Base-by-base conservation (phyloP, 106 monocot species). In the Dendrobium nobile region DNA sequence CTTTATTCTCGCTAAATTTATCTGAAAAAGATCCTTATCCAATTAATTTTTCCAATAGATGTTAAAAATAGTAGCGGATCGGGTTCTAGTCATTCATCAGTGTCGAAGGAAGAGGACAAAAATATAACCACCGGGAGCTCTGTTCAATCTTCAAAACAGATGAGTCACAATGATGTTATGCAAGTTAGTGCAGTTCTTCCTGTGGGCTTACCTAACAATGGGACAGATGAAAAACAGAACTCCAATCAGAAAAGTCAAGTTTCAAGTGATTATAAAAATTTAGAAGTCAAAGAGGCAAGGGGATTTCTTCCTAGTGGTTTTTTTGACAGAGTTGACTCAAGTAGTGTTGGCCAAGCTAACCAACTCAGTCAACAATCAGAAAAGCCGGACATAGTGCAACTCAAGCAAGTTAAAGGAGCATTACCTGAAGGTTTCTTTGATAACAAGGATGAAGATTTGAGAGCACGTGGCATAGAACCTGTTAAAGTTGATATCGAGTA, bases 351-450 rank as follows among this genome's bases (percentile, higher is more conserved):
- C 42, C 43, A 78, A 37, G 55, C 58, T n/a, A 42, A 54, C 56
- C 17, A 51, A 27, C 48, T 47, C 2, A 79, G 42, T 43, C 78
- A 85, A 68, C 24, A 24, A 45, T 51, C 80, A 48, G 68, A 54
- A 79, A 77, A 61, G 31, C 54, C 33, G 26, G 75, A 43, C 56
- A 67, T 40, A 48, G 75, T 80, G 51, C 80, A 82, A 79, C 78
- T 75, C 56, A 85, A 82, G 61, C 68, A 80, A 82, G 82, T 74
- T 31, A 96, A 85, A 82, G 91, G 91, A 72, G 75, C 91, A 54
- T 82, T 98, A 54, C 94, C 98, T 54, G 92, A 91, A 89, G 98
- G 98, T 4, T 97, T 97, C 75, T 97, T 97, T 82, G 98, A 98
- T 87, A 92, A 98, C 67, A 95, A 90, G 87, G 94, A 98, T 83